phyloP scores from a whole-genome alignment of 306 rosid genomes.

The Dalbergia cochinchinensis region DNA sequence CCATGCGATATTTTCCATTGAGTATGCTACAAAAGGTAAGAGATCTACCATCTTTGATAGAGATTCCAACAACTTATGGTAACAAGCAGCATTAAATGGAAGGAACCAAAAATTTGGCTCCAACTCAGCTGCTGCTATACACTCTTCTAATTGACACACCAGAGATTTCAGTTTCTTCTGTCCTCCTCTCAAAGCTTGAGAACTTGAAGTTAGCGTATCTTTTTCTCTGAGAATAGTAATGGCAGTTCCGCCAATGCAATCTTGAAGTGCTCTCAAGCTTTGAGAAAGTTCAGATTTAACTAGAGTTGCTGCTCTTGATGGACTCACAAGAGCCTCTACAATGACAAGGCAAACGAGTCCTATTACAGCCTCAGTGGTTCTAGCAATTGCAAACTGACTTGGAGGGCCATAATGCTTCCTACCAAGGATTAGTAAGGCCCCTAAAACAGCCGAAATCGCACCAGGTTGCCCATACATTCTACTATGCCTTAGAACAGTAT shows the following conservation, averaged over 20 bases:
- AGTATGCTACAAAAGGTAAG: conserved; percentile 52
- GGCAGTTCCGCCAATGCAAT: conserved; percentile 53
- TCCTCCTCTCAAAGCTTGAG: conserved; percentile 49
- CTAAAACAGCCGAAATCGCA: conserved; percentile 73
- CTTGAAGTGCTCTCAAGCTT: conserved; percentile 57
- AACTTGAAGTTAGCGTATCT: conserved; percentile 42
- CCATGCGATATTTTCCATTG: conserved; percentile 55
- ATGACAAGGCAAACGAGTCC: conserved; percentile 69
- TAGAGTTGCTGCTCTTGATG: conserved; percentile 71
- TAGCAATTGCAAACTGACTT: conserved; percentile 68
- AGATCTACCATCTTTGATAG: conserved; percentile 61
- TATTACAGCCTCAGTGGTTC: conserved; percentile 71
- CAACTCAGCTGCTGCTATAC: conserved; percentile 64
- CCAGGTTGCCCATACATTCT: conserved; percentile 91
- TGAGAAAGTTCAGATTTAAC: conserved; percentile 68
- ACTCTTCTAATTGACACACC: conserved; percentile 52
- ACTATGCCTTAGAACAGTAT: conserved; percentile 72
- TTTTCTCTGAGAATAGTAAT: conserved; percentile 38
- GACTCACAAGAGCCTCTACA: conserved; percentile 63
- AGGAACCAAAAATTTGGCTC: conserved; percentile 89
- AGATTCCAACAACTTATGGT: conserved; percentile 61
- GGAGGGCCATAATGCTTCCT: conserved; percentile 70
- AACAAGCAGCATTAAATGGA: conserved; percentile 65
- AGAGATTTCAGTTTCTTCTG: conserved; percentile 57
- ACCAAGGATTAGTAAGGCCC: conserved; percentile 79